Percentiles rank a stretch among this genome's conserved stretches.
These are phyloP conservation scores for Stentor coeruleus DNA, from an alignment of 73 alveolate genomes.

Conservation along the genomic window DNA sequence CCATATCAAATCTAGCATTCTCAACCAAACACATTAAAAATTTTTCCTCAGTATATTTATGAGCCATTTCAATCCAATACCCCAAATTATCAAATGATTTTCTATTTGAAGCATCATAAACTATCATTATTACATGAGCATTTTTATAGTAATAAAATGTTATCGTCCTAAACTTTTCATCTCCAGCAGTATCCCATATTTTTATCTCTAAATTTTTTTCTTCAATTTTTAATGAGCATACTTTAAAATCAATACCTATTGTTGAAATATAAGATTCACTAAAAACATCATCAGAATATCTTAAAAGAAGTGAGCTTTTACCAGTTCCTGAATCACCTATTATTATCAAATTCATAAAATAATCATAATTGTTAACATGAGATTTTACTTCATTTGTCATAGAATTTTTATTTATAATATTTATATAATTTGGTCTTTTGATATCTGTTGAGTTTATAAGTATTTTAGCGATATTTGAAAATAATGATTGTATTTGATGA, in stretches of 20 bases:
- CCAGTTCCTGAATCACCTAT: slow-evolving; percentile 52
- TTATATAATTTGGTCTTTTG: no score
- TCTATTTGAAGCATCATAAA: slow-evolving; percentile 26
- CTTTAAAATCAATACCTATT: slow-evolving; percentile 65
- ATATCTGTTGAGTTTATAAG: no score
- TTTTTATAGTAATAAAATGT: slow-evolving; percentile 87
- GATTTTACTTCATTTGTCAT: no score
- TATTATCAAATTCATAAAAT: slow-evolving; percentile 20
- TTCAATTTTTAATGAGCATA: slow-evolving; percentile 39
- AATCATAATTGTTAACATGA: no score
- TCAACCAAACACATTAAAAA: no score
- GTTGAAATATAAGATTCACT: slow-evolving; percentile 57
- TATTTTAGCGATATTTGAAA: no score
- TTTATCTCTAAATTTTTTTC: slow-evolving; percentile 41
- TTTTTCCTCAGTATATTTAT: no score
- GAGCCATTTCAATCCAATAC: no score
- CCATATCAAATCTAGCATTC: no score
- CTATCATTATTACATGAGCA: slow-evolving; percentile 83
- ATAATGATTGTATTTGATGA: no score
- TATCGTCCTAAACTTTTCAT: slow-evolving; percentile 85
- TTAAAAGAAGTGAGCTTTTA: slow-evolving; percentile 48
- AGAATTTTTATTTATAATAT: no score
- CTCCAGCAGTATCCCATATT: slow-evolving; percentile 91
- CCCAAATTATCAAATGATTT: slow-evolving; percentile 38
- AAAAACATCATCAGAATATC: slow-evolving; percentile 46